These are phyloP conservation scores for Emmonsiellopsis sp. DNA, from an alignment of 2,329 filamentous ascomycete species.

Conservation along the genomic window DNA sequence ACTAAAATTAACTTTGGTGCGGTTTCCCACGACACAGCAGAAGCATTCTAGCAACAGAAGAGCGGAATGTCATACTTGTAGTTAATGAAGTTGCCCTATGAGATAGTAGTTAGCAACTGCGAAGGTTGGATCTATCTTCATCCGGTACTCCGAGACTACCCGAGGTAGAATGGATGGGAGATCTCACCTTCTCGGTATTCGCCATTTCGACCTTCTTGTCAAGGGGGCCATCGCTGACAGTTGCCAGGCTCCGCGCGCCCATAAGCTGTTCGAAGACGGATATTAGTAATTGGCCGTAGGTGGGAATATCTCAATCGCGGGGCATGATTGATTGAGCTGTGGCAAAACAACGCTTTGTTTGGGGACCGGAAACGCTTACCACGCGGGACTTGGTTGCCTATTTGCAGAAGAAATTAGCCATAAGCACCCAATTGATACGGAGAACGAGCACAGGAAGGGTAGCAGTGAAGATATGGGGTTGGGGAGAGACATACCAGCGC, in stretches of 20 bases:
- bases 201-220: constrained; percentile 97
- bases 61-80: constrained; percentile 49
- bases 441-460: constrained; percentile 1
- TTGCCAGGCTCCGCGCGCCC: constrained; percentile 65
- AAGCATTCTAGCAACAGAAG: neutral
- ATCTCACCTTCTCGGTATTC: constrained; percentile 70
- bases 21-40: neutral
- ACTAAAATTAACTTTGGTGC: neutral
- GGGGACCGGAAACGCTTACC: constrained; percentile 24
- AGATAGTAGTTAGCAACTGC: constrained; percentile 17
- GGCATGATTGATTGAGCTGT: neutral
- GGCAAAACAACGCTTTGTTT: neutral
- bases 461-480: neutral
- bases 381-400: constrained; percentile 37
- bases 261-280: constrained; percentile 45
- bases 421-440: constrained; percentile 1
- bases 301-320: constrained; percentile 1
- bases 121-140: neutral
- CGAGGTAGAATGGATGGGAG: constrained; percentile 12
- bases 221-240: constrained; percentile 74
- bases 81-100: constrained; percentile 83
- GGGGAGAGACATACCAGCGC: constrained; percentile 32
- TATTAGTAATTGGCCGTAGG: constrained; percentile 16
- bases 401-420: constrained; percentile 15
- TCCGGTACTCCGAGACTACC: constrained; percentile 14